Base-by-base conservation (phyloP, 2,329 filamentous ascomycete species). In the Fusarium miscanthi region DNA sequence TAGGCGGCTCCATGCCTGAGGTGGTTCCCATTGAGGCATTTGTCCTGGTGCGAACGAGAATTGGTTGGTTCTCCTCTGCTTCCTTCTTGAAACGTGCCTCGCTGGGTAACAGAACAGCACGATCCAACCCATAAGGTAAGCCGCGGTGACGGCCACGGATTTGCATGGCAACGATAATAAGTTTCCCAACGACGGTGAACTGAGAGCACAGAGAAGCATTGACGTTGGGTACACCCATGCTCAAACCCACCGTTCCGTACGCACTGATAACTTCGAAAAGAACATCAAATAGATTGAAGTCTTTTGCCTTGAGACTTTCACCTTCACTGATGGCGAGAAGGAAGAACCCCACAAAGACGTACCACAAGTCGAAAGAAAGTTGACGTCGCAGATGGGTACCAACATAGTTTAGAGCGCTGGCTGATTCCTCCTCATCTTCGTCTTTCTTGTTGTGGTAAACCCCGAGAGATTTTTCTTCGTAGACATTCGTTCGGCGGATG, bases 341-440 rank as follows among this genome's bases (percentile, higher is more conserved):
- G 83, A 99, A 99, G 75, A 97, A 90, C 2, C 96, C 96, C 27
- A 98, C 81, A 79, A 97, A 97, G 64, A 99, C 92, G 78, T 94
- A 99, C 96, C 96, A 99, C 81, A 99, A 82, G 82, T 99, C 96
- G 84, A 99, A 99, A 59, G 94, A 97, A 40, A 99, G 88, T 82
- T 99, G 96, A 51, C 93, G 91, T 41, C 96, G 93, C 80, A 99
- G 87, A 89, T 99, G 96, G 57, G 93, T 91, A 6, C 94, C 93
- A 57, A 99, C 92, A 76, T 98, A 98, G 68, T 92, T 95, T 48
- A 94, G 89, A 46, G 92, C 88, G 41, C 84, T 87, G 30, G 87
- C 86, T 19, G 69, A 57, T 25, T 88, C 85, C 4, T 81, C 78
- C 3, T 85, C 84, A 6, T 84, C 80, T 2, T 84, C 80, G 43